Percentiles rank a stretch among this genome's conserved stretches.
Evolutionary conservation across 2,329 filamentous ascomycete species (phyloP).

Genomic region (Bipolaris gigantea): DNA sequence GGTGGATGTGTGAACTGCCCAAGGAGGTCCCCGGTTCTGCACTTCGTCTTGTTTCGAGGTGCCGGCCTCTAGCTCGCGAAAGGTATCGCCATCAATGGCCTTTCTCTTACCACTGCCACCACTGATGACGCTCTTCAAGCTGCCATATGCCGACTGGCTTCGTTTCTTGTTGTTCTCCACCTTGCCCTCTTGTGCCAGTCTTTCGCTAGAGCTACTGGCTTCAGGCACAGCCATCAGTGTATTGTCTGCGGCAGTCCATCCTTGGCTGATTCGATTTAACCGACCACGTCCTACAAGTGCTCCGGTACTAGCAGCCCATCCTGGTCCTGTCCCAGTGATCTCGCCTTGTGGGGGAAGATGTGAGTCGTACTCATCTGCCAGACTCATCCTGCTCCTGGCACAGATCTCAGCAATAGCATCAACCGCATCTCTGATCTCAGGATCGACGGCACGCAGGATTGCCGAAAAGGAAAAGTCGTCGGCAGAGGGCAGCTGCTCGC

Average conservation of each 20-base stretch:
- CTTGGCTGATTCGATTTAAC: constrained; percentile 36
- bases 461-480: constrained; percentile 60
- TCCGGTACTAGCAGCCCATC: constrained; percentile 35
- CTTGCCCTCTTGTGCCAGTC: constrained; percentile 38
- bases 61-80: constrained; percentile 22
- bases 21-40: constrained; percentile 27
- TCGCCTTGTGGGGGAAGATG: constrained; percentile 65
- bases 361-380: constrained; percentile 64
- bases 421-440: constrained; percentile 60
- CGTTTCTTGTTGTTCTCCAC: constrained; percentile 31
- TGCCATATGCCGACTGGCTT: constrained; percentile 44
- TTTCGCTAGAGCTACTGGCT: constrained; percentile 51
- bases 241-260: constrained; percentile 42
- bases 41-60: constrained; percentile 12
- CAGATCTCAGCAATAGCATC: constrained; percentile 66
- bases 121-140: constrained; percentile 45
- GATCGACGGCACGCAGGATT: constrained; percentile 59
- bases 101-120: constrained; percentile 38
- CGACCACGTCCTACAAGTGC: constrained; percentile 36
- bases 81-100: constrained; percentile 24
- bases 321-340: constrained; percentile 46
- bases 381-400: constrained; percentile 61
- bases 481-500: constrained; percentile 48
- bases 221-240: constrained; percentile 53
- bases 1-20: constrained; percentile 32